Percentiles rank a stretch among this genome's conserved stretches.
Conservation (phyloP, 352 stramenopile genomes). For the Pythium aquatile region DNA sequence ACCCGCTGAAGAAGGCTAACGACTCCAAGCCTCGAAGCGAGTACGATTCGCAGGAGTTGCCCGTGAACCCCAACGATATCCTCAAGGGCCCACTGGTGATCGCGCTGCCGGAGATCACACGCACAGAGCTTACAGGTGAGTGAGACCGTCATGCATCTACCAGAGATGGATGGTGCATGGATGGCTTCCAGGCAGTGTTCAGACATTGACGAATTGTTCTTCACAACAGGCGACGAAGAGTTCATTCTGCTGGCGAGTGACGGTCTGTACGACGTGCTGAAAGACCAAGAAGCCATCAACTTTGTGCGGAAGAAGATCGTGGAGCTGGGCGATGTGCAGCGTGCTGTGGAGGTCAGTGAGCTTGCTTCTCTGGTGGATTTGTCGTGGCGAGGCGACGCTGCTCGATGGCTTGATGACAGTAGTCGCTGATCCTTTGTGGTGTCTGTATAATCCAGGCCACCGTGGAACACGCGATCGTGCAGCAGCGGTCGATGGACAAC, state of each 20-base stretch:
- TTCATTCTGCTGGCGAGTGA: constrained; percentile 82
- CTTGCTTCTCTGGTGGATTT: no score
- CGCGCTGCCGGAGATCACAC: constrained; percentile 70
- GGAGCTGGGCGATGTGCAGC: constrained; percentile 72
- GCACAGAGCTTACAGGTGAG: constrained; percentile 61
- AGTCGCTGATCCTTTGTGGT: constrained; percentile 1
- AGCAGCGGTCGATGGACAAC: constrained; percentile 85
- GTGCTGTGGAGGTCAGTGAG: constrained; percentile 63
- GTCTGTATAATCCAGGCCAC: constrained; percentile 39
- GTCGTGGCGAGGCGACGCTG: background rate
- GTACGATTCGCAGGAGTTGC: constrained; percentile 74
- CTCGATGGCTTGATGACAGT: background rate
- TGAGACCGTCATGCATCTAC: background rate
- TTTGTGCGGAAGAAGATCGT: constrained; percentile 71
- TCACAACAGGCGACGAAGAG: constrained; percentile 55
- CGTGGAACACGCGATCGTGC: constrained; percentile 78
- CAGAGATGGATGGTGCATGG: background rate
- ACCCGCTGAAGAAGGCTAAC: constrained; percentile 27
- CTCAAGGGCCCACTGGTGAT: constrained; percentile 83
- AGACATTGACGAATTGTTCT: background rate
- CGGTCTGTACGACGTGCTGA: constrained; percentile 79
- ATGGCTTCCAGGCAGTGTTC: background rate
- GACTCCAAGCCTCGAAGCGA: constrained; percentile 60
- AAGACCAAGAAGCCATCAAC: constrained; percentile 81
- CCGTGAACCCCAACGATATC: constrained; percentile 84